phyloP scores from a whole-genome alignment of 2,329 filamentous ascomycete genomes.

The Celoporthe dispersa region DNA sequence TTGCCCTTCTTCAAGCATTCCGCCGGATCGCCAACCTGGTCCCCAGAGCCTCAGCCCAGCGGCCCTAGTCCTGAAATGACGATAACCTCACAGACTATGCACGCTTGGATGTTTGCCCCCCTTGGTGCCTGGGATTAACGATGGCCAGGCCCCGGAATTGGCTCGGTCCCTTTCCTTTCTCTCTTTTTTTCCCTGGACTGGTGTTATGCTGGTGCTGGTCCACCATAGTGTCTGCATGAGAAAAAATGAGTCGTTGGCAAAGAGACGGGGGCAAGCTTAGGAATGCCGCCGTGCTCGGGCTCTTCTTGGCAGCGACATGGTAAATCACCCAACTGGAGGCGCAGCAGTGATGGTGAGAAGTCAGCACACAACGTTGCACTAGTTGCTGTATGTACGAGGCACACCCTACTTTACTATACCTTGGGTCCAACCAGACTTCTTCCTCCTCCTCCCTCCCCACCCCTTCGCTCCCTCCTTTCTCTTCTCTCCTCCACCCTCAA shows the following conservation, averaged over 20 bases:
- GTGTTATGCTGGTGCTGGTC: neutral
- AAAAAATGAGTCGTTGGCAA: slow-evolving; percentile 1
- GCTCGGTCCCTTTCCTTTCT: neutral
- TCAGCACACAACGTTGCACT: slow-evolving; percentile 14
- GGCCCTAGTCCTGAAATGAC: slow-evolving; percentile 8
- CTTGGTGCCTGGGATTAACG: slow-evolving; percentile 12
- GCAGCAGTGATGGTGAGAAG: slow-evolving; percentile 9
- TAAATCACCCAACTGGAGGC: neutral
- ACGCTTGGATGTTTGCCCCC: neutral
- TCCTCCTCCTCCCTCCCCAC: slow-evolving; percentile 6
- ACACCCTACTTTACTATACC: slow-evolving; percentile 19
- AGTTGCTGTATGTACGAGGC: slow-evolving; percentile 14
- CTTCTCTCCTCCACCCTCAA: neutral
- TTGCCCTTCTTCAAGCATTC: neutral
- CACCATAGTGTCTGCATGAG: neutral
- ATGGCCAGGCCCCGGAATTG: neutral
- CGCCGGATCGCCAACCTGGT: slow-evolving; percentile 11
- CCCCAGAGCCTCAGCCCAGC: slow-evolving; percentile 7
- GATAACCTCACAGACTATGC: slow-evolving; percentile 14
- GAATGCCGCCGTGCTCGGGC: neutral
- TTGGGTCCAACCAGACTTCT: neutral
- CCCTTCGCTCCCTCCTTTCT: neutral
- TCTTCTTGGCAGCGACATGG: neutral
- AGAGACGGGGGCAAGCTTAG: neutral
- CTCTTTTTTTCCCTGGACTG: slow-evolving; percentile 6